Conservation (phyloP, 2,329 filamentous ascomycete species). For the Dryadomyces quercus-mongolicae region DNA sequence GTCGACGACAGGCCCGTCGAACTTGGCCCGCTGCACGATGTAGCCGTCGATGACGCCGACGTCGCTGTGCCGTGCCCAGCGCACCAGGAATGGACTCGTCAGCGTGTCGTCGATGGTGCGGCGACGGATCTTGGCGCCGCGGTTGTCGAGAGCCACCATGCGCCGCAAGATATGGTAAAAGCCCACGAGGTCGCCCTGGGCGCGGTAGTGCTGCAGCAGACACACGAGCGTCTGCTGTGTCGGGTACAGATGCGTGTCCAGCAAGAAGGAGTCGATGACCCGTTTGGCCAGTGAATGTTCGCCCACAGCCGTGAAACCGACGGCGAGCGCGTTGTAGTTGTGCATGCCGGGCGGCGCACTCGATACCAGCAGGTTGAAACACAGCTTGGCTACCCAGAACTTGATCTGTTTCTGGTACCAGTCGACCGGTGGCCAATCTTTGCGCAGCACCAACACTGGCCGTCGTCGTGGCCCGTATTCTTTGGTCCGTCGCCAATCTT, state of each 20-base stretch:
- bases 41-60: constrained; percentile 19
- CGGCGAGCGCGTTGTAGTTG: constrained; percentile 59
- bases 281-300: constrained; percentile 36
- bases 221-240: constrained; percentile 36
- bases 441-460: background rate
- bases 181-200: constrained; percentile 24
- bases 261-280: constrained; percentile 39
- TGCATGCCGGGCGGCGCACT: constrained; percentile 49
- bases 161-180: constrained; percentile 33
- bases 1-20: constrained; percentile 29
- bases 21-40: constrained; percentile 26
- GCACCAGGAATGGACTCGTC: background rate
- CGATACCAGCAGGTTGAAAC: constrained; percentile 55
- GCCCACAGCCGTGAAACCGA: constrained; percentile 45
- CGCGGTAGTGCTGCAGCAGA: constrained; percentile 37
- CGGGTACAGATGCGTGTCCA: constrained; percentile 29
- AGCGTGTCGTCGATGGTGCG: constrained; percentile 10
- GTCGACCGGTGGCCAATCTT: background rate
- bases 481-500: constrained; percentile 12
- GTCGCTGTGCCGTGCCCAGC: constrained; percentile 17
- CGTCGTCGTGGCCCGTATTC: background rate
- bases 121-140: constrained; percentile 25
- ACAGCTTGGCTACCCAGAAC: constrained; percentile 27
- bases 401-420: constrained; percentile 8
- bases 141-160: constrained; percentile 29